These are phyloP conservation scores for Geosiphon pyriformis DNA, from an alignment of 192 early-diverging fungal genomes.

Conservation along the genomic window DNA sequence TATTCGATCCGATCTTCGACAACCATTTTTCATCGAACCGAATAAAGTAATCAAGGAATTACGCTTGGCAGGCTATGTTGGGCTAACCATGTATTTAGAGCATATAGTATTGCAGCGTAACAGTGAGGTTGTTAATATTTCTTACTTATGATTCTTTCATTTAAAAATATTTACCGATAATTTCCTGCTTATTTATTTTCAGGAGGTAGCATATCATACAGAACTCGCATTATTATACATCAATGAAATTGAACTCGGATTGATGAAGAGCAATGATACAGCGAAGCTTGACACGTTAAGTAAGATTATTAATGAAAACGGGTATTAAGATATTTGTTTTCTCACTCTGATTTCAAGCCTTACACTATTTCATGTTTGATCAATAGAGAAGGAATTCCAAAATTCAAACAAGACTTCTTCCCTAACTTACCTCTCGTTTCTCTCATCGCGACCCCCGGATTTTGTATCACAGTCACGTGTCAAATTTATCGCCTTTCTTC, in stretches of 20 bases:
- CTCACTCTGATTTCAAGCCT: neutral
- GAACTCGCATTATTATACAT: constrained; percentile 35
- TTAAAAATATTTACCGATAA: no score
- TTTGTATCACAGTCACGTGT: constrained; percentile 28
- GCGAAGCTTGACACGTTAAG: constrained; percentile 11
- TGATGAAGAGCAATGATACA: constrained; percentile 8
- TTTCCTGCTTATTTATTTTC: no score
- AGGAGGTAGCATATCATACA: constrained; percentile 35
- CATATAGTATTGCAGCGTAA: constrained; percentile 44
- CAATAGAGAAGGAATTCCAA: constrained; percentile 7
- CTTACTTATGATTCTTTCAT: no score
- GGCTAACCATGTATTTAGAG: constrained; percentile 42
- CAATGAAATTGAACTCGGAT: constrained; percentile 26
- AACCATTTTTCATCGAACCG: constrained; percentile 35
- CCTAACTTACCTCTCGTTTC: constrained; percentile 28
- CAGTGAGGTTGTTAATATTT: constrained; percentile 31
- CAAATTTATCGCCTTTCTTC: constrained; percentile 37
- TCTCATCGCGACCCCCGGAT: constrained; percentile 25
- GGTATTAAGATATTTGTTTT: constrained; percentile 11
- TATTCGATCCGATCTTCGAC: constrained; percentile 29
- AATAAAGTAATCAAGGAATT: constrained; percentile 28
- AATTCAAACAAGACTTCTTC: constrained; percentile 1
- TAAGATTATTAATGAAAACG: neutral
- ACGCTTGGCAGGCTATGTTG: constrained; percentile 30
- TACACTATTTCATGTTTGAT: neutral